Evolutionary conservation across 2,329 filamentous ascomycete species (phyloP).

Genomic region (Penicillium rolfsii): DNA sequence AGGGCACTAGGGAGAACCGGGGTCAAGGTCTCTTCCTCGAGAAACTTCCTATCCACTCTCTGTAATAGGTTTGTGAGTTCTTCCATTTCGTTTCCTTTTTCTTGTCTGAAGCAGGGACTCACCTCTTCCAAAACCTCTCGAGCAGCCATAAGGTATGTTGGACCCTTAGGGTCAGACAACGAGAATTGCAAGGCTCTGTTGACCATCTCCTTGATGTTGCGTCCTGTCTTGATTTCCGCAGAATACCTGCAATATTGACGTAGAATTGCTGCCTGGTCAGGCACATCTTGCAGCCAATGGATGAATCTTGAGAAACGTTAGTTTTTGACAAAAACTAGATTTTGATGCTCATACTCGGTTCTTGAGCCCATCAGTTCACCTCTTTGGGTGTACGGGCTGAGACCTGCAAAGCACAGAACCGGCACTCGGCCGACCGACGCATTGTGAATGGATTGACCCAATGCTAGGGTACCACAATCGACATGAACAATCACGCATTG

Average conservation of each 20-base stretch:
- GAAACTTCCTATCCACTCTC: constrained; percentile 22
- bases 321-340: not conserved
- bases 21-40: constrained; percentile 18
- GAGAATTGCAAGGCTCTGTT: constrained; percentile 81
- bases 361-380: constrained; percentile 72
- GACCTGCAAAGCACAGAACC: constrained; percentile 73
- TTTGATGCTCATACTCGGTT: constrained; percentile 63
- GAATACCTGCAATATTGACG: constrained; percentile 82
- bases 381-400: constrained; percentile 73
- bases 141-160: constrained; percentile 76
- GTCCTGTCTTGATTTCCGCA: constrained; percentile 77
- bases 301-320: constrained; percentile 48
- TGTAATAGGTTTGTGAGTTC: not conserved
- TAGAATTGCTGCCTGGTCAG: constrained; percentile 76
- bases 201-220: constrained; percentile 84
- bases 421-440: constrained; percentile 71
- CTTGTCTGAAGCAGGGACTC: constrained; percentile 44
- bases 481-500: constrained; percentile 73
- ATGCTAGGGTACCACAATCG: constrained; percentile 75
- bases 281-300: constrained; percentile 81
- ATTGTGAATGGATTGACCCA: constrained; percentile 78
- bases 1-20: constrained; percentile 18
- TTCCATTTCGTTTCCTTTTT: not conserved
- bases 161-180: constrained; percentile 71
- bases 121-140: constrained; percentile 83